These are phyloP conservation scores for Colletotrichum sojae DNA, from an alignment of 2,329 filamentous ascomycete species.

Conservation along the genomic window DNA sequence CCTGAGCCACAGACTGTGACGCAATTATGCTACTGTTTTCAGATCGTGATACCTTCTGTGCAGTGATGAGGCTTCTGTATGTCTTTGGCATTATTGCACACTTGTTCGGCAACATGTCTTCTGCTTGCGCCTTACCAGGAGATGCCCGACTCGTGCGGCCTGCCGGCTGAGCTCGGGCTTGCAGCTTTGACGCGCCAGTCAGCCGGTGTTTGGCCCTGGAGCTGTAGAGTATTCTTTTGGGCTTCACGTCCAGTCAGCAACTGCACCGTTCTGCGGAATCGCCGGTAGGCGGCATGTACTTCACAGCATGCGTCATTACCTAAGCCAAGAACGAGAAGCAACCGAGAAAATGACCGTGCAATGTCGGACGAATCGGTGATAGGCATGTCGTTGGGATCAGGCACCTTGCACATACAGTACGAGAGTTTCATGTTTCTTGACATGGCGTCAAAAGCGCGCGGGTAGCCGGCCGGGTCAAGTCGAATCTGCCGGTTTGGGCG, in stretches of 20 bases:
- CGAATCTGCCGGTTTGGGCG: conserved; percentile 17
- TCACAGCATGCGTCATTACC: conserved; percentile 28
- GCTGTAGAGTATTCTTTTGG: neutral
- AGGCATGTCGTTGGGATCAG: neutral
- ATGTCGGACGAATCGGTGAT: conserved; percentile 23
- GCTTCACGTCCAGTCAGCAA: no score
- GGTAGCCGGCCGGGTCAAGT: conserved; percentile 18
- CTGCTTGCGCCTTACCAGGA: conserved; percentile 15
- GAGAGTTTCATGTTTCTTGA: conserved; percentile 34
- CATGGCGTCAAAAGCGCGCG: conserved; percentile 35
- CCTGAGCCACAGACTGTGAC: conserved; percentile 27
- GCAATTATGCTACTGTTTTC: conserved; percentile 27
- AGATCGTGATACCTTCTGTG: neutral
- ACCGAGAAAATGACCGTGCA: conserved; percentile 15
- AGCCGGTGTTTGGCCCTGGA: conserved; percentile 15
- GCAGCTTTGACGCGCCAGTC: conserved; percentile 26
- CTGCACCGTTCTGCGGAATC: no score
- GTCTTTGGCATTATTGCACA: neutral
- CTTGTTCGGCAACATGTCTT: conserved; percentile 19
- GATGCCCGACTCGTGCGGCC: conserved; percentile 10
- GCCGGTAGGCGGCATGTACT: neutral
- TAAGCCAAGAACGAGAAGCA: conserved; percentile 16
- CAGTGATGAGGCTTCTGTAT: neutral
- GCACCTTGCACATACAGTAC: conserved; percentile 29
- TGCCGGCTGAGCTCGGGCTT: conserved; percentile 13